Conservation (phyloP, 2,329 filamentous ascomycete genomes). For the Teratosphaeria nubilosa region DNA sequence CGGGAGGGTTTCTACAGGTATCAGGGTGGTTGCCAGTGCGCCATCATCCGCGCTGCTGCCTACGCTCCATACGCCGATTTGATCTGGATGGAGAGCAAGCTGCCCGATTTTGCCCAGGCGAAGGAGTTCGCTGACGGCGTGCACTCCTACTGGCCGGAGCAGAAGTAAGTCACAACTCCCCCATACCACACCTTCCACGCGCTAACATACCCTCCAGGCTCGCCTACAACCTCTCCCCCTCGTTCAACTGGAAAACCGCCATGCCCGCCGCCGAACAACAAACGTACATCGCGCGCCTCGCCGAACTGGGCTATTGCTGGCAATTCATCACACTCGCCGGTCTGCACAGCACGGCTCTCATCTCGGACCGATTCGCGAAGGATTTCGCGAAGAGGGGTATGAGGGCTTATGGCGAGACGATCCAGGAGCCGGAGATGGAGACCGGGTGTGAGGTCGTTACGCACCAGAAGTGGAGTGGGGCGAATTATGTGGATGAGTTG, state of each 20-base stretch:
- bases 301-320: constrained; percentile 89
- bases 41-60: constrained; percentile 79
- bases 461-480: constrained; percentile 98
- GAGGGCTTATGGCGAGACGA: constrained; percentile 91
- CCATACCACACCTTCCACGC: constrained; percentile 3
- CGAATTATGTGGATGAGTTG: constrained; percentile 87
- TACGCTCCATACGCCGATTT: constrained; percentile 65
- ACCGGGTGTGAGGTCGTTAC: constrained; percentile 85
- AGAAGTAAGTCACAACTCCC: constrained; percentile 58
- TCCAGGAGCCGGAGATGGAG: constrained; percentile 96
- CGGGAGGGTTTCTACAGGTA: constrained; percentile 93
- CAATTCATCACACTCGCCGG: constrained; percentile 99
- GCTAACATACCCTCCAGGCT: constrained; percentile 46
- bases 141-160: constrained; percentile 87
- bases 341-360: constrained; percentile 88
- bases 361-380: constrained; percentile 77
- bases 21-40: constrained; percentile 81
- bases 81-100: constrained; percentile 99
- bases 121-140: constrained; percentile 89
- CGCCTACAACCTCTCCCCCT: constrained; percentile 94
- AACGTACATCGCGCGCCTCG: constrained; percentile 90
- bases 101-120: constrained; percentile 84
- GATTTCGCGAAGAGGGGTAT: constrained; percentile 76
- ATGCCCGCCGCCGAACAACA: constrained; percentile 89
- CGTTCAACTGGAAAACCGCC: constrained; percentile 99